Evolutionary conservation across 2,329 filamentous ascomycete species (phyloP).

Genomic region (Ascocoryne sarcoides): DNA sequence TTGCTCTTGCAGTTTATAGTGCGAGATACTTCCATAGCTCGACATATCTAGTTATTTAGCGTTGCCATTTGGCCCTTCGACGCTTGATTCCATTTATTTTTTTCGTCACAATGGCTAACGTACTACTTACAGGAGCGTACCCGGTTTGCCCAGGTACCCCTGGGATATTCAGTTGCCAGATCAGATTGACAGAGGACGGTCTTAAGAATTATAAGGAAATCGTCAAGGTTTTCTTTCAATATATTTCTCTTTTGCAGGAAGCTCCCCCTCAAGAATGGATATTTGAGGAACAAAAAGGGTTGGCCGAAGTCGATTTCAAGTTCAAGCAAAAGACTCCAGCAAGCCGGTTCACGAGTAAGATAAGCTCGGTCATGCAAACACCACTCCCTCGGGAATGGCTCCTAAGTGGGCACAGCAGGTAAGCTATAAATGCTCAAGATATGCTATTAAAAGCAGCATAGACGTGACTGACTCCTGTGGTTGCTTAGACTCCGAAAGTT

Average conservation of each 20-base stretch:
- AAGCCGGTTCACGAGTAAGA: conserved; percentile 77
- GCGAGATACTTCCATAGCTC: neutral
- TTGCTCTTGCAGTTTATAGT: neutral
- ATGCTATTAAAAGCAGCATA: neutral
- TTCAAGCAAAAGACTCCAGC: conserved; percentile 91
- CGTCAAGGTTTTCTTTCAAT: conserved; percentile 63
- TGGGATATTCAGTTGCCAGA: conserved; percentile 55
- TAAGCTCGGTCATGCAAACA: conserved; percentile 85
- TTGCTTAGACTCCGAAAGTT: conserved; percentile 57
- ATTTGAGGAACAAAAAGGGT: conserved; percentile 80
- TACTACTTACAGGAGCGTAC: conserved; percentile 39
- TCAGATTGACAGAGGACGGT: conserved; percentile 58
- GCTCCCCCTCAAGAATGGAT: conserved; percentile 83
- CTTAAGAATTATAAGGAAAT: conserved; percentile 51
- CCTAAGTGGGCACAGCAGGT: conserved; percentile 66
- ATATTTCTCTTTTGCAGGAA: conserved; percentile 78
- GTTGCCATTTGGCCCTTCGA: too few species aligned
- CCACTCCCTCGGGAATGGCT: conserved; percentile 80
- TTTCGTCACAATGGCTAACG: neutral
- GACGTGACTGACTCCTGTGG: conserved; percentile 10
- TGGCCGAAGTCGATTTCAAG: conserved; percentile 89
- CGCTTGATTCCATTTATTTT: neutral
- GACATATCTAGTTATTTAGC: too few species aligned
- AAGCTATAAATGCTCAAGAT: conserved; percentile 3
- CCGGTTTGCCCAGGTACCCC: conserved; percentile 55